phyloP scores from a whole-genome alignment of 495 filamentous ascomycete genomes.

The Penicillium paradoxum region DNA sequence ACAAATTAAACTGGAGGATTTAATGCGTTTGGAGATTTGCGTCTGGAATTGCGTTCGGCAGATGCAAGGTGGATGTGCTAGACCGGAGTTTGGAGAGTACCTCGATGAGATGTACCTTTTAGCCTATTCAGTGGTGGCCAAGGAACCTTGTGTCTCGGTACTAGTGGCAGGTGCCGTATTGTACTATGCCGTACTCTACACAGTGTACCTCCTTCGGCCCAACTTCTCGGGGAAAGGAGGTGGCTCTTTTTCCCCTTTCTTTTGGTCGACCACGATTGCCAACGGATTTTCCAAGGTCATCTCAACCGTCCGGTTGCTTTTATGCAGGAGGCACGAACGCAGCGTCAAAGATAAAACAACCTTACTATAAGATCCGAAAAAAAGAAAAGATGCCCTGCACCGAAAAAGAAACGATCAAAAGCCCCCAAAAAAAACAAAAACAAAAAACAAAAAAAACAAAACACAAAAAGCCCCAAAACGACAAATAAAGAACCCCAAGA shows the following conservation, averaged over 20 bases:
- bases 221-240: background rate
- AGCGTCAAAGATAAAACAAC: too few relatives aligned
- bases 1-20: constrained; percentile 6
- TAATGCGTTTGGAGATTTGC: background rate
- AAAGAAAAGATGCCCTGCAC: too few relatives aligned
- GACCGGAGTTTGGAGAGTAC: background rate
- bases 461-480: constrained; percentile 2
- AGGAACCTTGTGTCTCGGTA: background rate
- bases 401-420: too few relatives aligned
- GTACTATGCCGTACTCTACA: too few relatives aligned
- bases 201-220: too few relatives aligned
- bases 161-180: background rate
- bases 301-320: too few relatives aligned
- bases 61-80: constrained; percentile 17
- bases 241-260: background rate
- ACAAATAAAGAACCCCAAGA: background rate
- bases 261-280: background rate
- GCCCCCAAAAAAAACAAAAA: background rate
- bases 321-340: too few relatives aligned
- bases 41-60: constrained; percentile 23
- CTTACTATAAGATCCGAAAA: background rate
- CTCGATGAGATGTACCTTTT: background rate
- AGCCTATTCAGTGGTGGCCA: background rate
- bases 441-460: background rate
- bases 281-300: too few relatives aligned